Evolutionary conservation across 1,284 basidiomycete species (phyloP).

Genomic region (Golubevia pallescens): DNA sequence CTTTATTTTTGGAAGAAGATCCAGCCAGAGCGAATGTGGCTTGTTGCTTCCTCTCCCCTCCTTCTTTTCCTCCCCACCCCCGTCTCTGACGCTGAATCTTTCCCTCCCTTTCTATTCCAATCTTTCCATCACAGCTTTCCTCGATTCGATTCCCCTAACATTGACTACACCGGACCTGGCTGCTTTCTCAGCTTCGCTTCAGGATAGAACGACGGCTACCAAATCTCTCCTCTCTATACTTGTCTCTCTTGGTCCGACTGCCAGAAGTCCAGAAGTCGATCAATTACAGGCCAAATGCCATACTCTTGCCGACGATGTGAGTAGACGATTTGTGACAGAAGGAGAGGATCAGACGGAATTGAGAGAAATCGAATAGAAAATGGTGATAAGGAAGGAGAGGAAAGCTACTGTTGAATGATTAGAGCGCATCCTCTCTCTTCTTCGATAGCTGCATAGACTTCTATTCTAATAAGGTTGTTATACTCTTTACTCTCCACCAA

Average conservation of each 20-base stretch:
- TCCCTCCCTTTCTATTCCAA: background rate
- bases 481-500: conserved; percentile 9
- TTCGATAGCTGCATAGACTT: too few relatives aligned
- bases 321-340: conserved; percentile 12
- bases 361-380: conserved; percentile 14
- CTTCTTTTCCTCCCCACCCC: background rate
- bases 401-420: conserved; percentile 18
- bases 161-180: conserved; percentile 4
- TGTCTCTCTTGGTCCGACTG: conserved; percentile 6
- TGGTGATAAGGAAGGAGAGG: conserved; percentile 16
- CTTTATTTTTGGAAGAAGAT: too few relatives aligned
- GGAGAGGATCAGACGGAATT: conserved; percentile 7
- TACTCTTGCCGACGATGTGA: conserved; percentile 22
- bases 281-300: conserved; percentile 20
- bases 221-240: conserved; percentile 12
- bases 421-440: too few relatives aligned
- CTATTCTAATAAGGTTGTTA: too few relatives aligned
- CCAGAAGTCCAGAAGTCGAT: conserved; percentile 14
- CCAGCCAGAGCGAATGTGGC: background rate
- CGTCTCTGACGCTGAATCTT: background rate
- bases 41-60: background rate
- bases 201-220: conserved; percentile 14
- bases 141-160: conserved; percentile 17
- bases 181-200: conserved; percentile 15
- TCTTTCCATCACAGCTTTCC: conserved; percentile 15